Percentiles rank a stretch among this genome's conserved stretches.
Conservation (phyloP, 2,329 filamentous ascomycete genomes). For the Drechslerella coelobrocha region DNA sequence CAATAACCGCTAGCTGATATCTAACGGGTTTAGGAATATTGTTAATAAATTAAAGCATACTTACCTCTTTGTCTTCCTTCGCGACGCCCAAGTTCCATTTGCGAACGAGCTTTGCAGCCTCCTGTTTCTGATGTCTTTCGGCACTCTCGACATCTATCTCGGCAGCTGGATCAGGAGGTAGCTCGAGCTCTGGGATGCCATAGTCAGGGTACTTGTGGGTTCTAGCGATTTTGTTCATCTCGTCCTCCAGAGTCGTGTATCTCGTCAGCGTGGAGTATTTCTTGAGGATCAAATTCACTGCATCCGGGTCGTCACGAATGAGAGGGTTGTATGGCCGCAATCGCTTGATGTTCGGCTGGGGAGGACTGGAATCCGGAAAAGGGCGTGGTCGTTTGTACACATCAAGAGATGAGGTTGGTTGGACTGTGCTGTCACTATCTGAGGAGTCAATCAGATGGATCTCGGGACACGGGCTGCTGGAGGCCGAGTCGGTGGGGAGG, state of each 20-base stretch:
- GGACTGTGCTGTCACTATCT: no score
- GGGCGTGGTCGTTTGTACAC: no score
- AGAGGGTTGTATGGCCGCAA: not conserved
- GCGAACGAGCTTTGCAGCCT: conserved; percentile 2
- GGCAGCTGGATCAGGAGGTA: not conserved
- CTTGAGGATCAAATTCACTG: not conserved
- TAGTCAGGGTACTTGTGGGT: not conserved
- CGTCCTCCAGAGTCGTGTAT: not conserved
- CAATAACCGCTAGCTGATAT: not conserved
- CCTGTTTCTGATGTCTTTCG: not conserved
- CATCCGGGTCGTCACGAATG: not conserved
- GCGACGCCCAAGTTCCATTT: conserved; percentile 1
- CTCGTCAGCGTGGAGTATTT: not conserved
- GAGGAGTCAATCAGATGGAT: no score
- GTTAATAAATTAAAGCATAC: not conserved
- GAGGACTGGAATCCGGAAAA: no score
- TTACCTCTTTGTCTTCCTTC: conserved; percentile 2
- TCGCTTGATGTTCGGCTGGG: no score
- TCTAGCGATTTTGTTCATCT: not conserved
- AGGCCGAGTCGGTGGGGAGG: no score
- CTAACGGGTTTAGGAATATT: not conserved
- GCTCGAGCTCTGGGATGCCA: not conserved
- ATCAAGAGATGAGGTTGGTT: no score
- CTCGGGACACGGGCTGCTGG: no score
- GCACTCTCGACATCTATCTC: not conserved